A percentile compares a stretch with the other conserved stretches of the same genome.
Evolutionary conservation across 2,329 filamentous ascomycete species (phyloP).

Genomic region (Trichothecium sympodiale): DNA sequence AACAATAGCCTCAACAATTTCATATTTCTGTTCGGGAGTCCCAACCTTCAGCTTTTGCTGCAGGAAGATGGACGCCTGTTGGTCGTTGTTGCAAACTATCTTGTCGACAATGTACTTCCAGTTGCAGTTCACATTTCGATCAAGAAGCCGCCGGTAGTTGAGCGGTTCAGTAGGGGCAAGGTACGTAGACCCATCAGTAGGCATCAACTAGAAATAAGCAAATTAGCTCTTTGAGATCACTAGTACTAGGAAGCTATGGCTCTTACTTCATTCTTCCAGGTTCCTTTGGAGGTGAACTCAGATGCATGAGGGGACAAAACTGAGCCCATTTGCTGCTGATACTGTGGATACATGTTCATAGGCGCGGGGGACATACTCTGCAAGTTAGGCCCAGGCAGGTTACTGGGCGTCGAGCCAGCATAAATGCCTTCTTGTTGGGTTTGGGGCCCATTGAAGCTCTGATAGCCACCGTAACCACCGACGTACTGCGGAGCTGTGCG

Average conservation of each 20-base stretch:
- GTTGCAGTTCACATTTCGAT: conserved; percentile 93
- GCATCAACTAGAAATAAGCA: conserved; percentile 25
- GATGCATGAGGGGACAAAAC: conserved; percentile 62
- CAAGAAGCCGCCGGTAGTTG: conserved; percentile 89
- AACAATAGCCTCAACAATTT: conserved; percentile 94
- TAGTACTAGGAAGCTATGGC: neutral
- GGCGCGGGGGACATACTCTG: conserved; percentile 26
- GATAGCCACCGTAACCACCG: conserved; percentile 20
- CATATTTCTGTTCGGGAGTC: conserved; percentile 88
- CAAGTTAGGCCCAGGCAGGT: conserved; percentile 15
- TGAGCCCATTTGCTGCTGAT: conserved; percentile 48
- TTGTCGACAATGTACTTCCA: conserved; percentile 99
- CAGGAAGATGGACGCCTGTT: conserved; percentile 96
- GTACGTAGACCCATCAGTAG: conserved; percentile 60
- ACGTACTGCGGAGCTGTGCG: conserved; percentile 25
- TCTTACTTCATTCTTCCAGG: conserved; percentile 46
- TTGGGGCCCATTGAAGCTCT: conserved; percentile 18
- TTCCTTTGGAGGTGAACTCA: conserved; percentile 53
- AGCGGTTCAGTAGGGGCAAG: conserved; percentile 80
- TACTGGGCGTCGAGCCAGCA: conserved; percentile 20
- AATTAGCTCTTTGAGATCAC: conserved; percentile 7
- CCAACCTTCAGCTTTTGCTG: conserved; percentile 98
- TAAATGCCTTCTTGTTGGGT: conserved; percentile 24
- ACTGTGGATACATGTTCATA: conserved; percentile 33
- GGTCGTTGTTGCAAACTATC: conserved; percentile 98